phyloP scores from a whole-genome alignment of 2,329 filamentous ascomycete genomes.

The Fusarium metavorans region DNA sequence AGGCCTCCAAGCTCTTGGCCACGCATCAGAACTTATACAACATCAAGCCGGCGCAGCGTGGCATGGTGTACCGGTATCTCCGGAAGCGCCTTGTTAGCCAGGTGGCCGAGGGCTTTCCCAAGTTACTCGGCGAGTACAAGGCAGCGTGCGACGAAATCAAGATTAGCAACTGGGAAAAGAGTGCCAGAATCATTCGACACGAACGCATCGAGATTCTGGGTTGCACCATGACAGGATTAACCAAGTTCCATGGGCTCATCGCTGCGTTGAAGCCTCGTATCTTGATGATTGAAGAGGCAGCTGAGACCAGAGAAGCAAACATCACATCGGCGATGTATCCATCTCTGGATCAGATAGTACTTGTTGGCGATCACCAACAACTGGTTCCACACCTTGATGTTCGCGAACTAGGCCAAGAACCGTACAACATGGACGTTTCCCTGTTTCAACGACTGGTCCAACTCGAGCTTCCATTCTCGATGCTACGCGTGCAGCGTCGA shows the following conservation, averaged over 20 bases:
- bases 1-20: constrained; percentile 25
- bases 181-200: constrained; percentile 58
- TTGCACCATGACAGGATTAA: constrained; percentile 82
- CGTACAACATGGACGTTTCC: constrained; percentile 78
- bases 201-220: constrained; percentile 65
- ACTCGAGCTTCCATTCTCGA: constrained; percentile 71
- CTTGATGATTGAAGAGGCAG: constrained; percentile 83
- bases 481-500: constrained; percentile 75
- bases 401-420: constrained; percentile 66
- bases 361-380: constrained; percentile 85
- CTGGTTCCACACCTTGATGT: constrained; percentile 77
- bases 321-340: constrained; percentile 64
- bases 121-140: constrained; percentile 62
- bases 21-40: constrained; percentile 67
- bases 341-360: constrained; percentile 64
- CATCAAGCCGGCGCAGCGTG: constrained; percentile 67
- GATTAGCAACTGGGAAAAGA: constrained; percentile 68
- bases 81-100: constrained; percentile 64
- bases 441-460: constrained; percentile 84
- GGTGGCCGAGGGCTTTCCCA: constrained; percentile 60
- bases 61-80: constrained; percentile 75
- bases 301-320: constrained; percentile 77
- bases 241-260: constrained; percentile 81
- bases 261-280: constrained; percentile 74
- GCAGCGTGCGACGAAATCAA: constrained; percentile 64